A percentile compares a stretch with the other conserved stretches of the same genome.
phyloP scores from a whole-genome alignment of 352 stramenopile species.

The Pythium periplocum region DNA sequence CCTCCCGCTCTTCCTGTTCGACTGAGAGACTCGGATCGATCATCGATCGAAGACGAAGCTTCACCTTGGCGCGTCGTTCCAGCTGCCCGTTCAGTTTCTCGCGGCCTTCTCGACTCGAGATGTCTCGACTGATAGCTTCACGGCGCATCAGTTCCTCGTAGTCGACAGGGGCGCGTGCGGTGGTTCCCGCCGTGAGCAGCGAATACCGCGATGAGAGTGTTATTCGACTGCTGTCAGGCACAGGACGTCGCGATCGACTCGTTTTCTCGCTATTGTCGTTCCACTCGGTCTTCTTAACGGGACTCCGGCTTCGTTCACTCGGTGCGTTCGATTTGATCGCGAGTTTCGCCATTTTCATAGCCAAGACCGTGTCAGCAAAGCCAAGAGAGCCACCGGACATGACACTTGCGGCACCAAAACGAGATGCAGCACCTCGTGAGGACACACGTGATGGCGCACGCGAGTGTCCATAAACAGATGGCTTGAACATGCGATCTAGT shows the following conservation, averaged over 20 bases:
- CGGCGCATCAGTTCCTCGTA: constrained; percentile 31
- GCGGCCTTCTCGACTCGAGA: constrained; percentile 31
- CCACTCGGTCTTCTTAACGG: constrained; percentile 7
- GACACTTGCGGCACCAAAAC: constrained; percentile 1
- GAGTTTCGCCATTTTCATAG: constrained; percentile 23
- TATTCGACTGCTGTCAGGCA: not conserved
- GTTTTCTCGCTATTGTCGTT: constrained; percentile 8
- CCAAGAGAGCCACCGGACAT: constrained; percentile 17
- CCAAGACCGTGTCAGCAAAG: constrained; percentile 17
- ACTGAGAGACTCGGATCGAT: constrained; percentile 43
- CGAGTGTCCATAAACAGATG: constrained; percentile 4
- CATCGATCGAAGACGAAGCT: constrained; percentile 44
- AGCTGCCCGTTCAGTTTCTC: constrained; percentile 27
- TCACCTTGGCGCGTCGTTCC: constrained; percentile 30
- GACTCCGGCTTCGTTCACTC: not conserved
- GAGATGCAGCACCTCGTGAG: constrained; percentile 7
- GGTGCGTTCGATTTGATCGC: constrained; percentile 1
- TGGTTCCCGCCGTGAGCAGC: constrained; percentile 4
- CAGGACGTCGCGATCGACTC: not conserved
- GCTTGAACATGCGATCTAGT: constrained; percentile 3
- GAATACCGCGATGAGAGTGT: constrained; percentile 12
- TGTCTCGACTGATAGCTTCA: constrained; percentile 38
- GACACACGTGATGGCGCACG: constrained; percentile 11
- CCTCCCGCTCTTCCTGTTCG: constrained; percentile 31
- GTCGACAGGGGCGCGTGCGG: constrained; percentile 22